phyloP scores from a whole-genome alignment of 768 basidiomycete genomes.

The Pleurotus cornucopiae region DNA sequence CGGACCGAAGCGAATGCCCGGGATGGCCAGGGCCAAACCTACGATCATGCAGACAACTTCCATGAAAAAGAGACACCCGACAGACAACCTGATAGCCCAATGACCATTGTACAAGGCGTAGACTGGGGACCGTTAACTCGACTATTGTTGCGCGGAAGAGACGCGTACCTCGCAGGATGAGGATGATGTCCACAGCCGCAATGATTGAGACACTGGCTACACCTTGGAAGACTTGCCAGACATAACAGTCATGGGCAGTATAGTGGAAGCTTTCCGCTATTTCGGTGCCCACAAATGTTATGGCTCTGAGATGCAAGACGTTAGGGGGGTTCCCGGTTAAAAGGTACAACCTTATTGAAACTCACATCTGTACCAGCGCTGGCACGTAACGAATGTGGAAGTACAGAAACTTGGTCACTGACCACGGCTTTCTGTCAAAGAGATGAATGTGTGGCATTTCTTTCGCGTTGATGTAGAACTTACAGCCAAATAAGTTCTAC shows the following conservation, averaged over 20 bases:
- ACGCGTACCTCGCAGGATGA: constrained; percentile 34
- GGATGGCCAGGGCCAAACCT: constrained; percentile 24
- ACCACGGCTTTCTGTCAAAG: constrained; percentile 19
- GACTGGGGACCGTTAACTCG: constrained; percentile 17
- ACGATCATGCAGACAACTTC: constrained; percentile 28
- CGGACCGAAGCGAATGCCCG: constrained; percentile 27
- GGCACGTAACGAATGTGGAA: constrained; percentile 35
- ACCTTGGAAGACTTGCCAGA: constrained; percentile 41
- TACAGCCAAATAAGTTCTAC: constrained; percentile 7
- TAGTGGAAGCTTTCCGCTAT: constrained; percentile 31
- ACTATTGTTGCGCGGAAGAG: neutral
- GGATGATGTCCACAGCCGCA: constrained; percentile 29
- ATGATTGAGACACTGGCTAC: constrained; percentile 25
- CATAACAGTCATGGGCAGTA: constrained; percentile 34
- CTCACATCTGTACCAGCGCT: constrained; percentile 31
- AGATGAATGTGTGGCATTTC: neutral
- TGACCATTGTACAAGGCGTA: constrained; percentile 37
- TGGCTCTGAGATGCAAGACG: constrained; percentile 20
- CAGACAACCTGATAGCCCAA: constrained; percentile 19
- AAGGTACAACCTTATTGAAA: neutral
- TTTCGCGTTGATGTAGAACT: neutral
- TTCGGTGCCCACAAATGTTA: constrained; percentile 30
- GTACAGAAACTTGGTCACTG: constrained; percentile 30
- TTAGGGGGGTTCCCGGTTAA: neutral
- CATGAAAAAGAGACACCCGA: constrained; percentile 20